Evolutionary conservation across 2,329 filamentous ascomycete species (phyloP), one percentile per base, ranked within the genome.

Genomic region (Sarocladium strictum): DNA sequence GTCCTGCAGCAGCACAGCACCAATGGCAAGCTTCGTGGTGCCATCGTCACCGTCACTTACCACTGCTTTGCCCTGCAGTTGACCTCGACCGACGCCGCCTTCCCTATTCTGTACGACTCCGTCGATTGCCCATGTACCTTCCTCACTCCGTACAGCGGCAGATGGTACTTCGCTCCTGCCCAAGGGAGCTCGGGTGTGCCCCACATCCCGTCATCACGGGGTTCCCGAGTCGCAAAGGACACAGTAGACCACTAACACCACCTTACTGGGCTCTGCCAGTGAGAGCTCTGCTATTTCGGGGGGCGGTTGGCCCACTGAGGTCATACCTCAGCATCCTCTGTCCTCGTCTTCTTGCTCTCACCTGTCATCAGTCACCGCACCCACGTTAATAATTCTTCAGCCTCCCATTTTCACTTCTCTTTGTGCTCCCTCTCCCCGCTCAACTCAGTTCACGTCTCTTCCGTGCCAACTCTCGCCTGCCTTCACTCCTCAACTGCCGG

Each of bases 131-230:
- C 11, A 49, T 23, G 43, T 49, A 29, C 43, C 43, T 49, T 19
- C 43, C 5, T 9, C 10, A 23, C 15, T 32, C 12, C n/a, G 43
- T 7, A 7, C 3, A 15, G 43, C 43, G 23, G 12, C 3, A 5
- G 5, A 10, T 12, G 26, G 43, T 49, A 49, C 43, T 10, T 49
- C 26, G 43, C 43, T 21, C 27, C 47, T 19, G 47, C n/a, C 38
- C 26, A 51, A 19, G 17, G 17, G 37, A 19, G 26, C 10, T 14
- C 27, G 47, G 47, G 7, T 12, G 6, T 3, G 47, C 15, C 47
- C 47, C 47, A 51, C 47, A 51, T 51, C 47, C 47, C 47, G 47
- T 51, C 47, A 51, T 51, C 47, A 51, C 47, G 47, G 47, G 47
- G 35, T 51, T 51, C 15, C 27, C 17, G 47, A 51, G 47, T 51